These are phyloP conservation scores for Amauroascus niger DNA, from an alignment of 2,329 filamentous ascomycete species.

Conservation along the genomic window DNA sequence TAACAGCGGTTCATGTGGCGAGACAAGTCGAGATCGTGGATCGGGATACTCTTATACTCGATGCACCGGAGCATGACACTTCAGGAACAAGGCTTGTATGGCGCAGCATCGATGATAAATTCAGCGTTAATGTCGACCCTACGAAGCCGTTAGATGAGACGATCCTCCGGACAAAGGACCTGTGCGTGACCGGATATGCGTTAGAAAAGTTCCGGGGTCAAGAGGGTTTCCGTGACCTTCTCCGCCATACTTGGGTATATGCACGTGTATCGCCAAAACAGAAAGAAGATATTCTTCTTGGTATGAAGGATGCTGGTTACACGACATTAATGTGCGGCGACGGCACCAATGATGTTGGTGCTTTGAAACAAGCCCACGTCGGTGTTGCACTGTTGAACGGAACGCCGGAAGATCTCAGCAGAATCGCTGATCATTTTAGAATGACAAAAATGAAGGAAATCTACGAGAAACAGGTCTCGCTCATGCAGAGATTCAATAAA, in stretches of 20 bases:
- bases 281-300: conserved; percentile 96
- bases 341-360: conserved; percentile 95
- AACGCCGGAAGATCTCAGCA: conserved; percentile 78
- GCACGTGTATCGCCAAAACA: conserved; percentile 97
- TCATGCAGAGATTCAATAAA: conserved; percentile 95
- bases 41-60: conserved; percentile 84
- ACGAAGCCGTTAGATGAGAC: conserved; percentile 67
- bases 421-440: conserved; percentile 84
- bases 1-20: conserved; percentile 92
- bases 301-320: conserved; percentile 92
- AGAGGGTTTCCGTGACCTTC: conserved; percentile 61
- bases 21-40: conserved; percentile 96
- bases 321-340: conserved; percentile 98
- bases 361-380: conserved; percentile 94
- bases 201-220: conserved; percentile 80
- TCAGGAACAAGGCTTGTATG: conserved; percentile 76
- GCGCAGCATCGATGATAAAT: conserved; percentile 88
- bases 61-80: conserved; percentile 82
- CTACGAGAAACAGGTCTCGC: conserved; percentile 85
- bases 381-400: conserved; percentile 94
- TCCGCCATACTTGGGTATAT: conserved; percentile 93
- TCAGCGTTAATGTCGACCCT: conserved; percentile 76
- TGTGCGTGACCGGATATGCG: conserved; percentile 93
- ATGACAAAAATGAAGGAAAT: conserved; percentile 98
- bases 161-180: conserved; percentile 75